Base-by-base conservation (phyloP, 257 asterid species). In the Penstemon eatonii region DNA sequence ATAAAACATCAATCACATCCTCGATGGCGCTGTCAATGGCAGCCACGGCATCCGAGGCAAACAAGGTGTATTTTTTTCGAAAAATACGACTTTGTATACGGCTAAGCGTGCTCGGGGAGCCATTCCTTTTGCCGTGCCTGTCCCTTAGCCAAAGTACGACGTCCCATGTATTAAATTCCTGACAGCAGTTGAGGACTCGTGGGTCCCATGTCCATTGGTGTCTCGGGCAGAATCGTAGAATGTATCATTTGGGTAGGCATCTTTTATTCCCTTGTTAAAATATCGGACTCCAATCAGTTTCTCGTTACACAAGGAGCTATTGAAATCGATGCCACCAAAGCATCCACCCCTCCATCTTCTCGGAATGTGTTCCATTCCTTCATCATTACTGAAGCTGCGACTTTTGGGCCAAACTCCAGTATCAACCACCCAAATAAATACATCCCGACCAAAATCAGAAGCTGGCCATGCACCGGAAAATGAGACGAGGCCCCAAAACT, bases 401-500 rank as follows among this genome's bases (percentile, higher is more conserved):
- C 86, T 83, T 68, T 84, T 86, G 0, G 89, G 84, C 86, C 89
- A 83, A 19, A 83, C 53, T 25, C 86, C 89, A 0, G 82, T 60
- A 57, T 83, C 89, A 42, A 84, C 72, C 51, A 80, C 47, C 3
- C 86, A 86, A 8, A 83, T 65, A 33, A 83, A 76, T 6, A 83
- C 76, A 60, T 83, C 82, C 44, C 65, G 70, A 1, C 86, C 89
- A 10, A 65, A 84, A 37, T 76, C 73, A 0, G 87, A 77, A 18
- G 0, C 68, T 2, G 85, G 85, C 87, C 87, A 84, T 9, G 81
- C 82, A 4, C 82, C 85, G 8, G 52, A 19, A 42, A 75, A 37
- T 0, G 80, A 66, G 39, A 73, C 75, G 1, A 84, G 85, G 49
- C 84, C 89, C 15, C 81, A 81, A 33, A 81, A 81, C 9, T 72